Percentiles rank a stretch among this genome's conserved stretches.
These are phyloP conservation scores for Trypethelium eluteriae DNA, from an alignment of 495 filamentous ascomycete species.

Conservation along the genomic window DNA sequence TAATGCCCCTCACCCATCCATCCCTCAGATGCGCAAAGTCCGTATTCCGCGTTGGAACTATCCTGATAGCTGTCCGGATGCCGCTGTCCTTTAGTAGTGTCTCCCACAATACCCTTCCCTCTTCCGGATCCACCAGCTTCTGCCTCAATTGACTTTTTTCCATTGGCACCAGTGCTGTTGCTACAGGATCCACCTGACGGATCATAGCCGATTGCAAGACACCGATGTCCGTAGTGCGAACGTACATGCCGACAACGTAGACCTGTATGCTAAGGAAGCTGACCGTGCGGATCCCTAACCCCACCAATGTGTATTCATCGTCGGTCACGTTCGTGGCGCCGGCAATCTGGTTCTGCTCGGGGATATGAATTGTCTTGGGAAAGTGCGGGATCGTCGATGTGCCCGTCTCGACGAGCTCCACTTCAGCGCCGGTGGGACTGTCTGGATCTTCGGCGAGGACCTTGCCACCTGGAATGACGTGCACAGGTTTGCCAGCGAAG, in stretches of 20 bases:
- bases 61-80: conserved; percentile 56
- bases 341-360: conserved; percentile 28
- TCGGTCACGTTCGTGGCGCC: conserved; percentile 31
- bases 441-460: conserved; percentile 44
- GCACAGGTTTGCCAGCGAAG: conserved; percentile 43
- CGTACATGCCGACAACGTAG: conserved; percentile 87
- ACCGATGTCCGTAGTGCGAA: conserved; percentile 67
- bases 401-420: conserved; percentile 68
- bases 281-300: conserved; percentile 79
- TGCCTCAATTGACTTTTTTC: conserved; percentile 67
- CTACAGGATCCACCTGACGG: conserved; percentile 41
- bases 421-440: conserved; percentile 43
- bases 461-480: conserved; percentile 41
- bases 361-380: conserved; percentile 61
- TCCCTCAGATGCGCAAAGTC: conserved; percentile 88
- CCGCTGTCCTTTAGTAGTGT: conserved; percentile 48
- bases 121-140: conserved; percentile 59
- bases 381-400: conserved; percentile 76
- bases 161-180: conserved; percentile 68
- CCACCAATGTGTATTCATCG: conserved; percentile 77
- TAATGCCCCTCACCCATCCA: conserved; percentile 79
- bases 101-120: conserved; percentile 64
- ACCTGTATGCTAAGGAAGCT: conserved; percentile 86
- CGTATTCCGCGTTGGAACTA: conserved; percentile 80
- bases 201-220: conserved; percentile 51